phyloP scores from a whole-genome alignment of 345 rosid genomes.

The Citrus glauca region DNA sequence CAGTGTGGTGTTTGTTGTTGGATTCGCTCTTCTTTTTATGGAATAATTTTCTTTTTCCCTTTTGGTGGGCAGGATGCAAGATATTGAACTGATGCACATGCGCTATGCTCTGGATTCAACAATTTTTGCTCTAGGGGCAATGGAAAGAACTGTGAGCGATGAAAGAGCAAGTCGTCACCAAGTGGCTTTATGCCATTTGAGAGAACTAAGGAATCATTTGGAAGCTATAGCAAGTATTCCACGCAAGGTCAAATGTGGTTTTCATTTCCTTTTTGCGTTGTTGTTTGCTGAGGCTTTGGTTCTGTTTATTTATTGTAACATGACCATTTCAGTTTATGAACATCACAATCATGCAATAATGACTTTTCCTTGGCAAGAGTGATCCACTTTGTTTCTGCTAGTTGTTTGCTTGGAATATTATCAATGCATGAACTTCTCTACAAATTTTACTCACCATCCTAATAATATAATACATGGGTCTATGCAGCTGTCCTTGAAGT shows the following conservation, averaged over 20 bases:
- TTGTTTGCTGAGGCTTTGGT: background rate
- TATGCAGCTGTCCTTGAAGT: background rate
- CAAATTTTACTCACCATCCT: background rate
- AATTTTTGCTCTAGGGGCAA: conserved; percentile 70
- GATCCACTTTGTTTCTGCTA: conserved; percentile 3
- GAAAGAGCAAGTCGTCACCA: conserved; percentile 48
- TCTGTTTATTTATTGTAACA: background rate
- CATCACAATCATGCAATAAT: background rate
- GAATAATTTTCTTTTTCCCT: conserved; percentile 6
- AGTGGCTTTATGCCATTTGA: conserved; percentile 62
- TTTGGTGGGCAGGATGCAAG: conserved; percentile 67
- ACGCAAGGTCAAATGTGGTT: conserved; percentile 58
- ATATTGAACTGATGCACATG: conserved; percentile 95
- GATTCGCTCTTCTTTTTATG: background rate
- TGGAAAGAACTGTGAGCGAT: conserved; percentile 48
- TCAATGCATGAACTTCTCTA: background rate
- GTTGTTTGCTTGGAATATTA: conserved; percentile 6
- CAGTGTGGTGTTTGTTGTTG: background rate
- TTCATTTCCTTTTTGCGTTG: conserved; percentile 6
- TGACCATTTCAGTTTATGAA: background rate
- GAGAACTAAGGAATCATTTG: conserved; percentile 69
- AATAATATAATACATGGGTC: background rate
- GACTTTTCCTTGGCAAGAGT: background rate
- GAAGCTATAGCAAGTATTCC: conserved; percentile 74
- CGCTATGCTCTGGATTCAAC: conserved; percentile 88